These are phyloP conservation scores for Malus fusca DNA, from an alignment of 306 rosid genomes.

Conservation along the genomic window DNA sequence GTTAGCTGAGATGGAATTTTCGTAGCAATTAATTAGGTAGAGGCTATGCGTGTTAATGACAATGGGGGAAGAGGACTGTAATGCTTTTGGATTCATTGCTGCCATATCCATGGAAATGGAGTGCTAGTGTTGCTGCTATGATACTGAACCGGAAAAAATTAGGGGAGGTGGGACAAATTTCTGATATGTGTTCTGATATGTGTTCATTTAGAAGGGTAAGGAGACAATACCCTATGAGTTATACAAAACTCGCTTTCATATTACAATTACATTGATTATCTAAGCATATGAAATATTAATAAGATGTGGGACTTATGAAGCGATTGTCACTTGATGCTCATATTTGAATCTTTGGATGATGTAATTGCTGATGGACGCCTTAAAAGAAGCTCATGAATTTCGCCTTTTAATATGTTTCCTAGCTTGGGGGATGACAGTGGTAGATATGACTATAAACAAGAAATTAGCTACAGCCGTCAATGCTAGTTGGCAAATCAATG, in stretches of 20 bases:
- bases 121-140: neutral
- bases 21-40: neutral
- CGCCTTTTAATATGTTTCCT: neutral
- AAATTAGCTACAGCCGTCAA: neutral
- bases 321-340: neutral
- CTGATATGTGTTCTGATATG: neutral
- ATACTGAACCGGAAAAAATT: neutral
- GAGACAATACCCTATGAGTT: too few species aligned
- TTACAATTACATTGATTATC: neutral
- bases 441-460: neutral
- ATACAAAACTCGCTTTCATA: too few species aligned
- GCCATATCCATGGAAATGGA: neutral
- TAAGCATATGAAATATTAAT: neutral
- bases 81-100: neutral
- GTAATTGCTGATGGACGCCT: neutral
- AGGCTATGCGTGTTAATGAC: neutral
- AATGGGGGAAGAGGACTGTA: neutral
- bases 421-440: neutral
- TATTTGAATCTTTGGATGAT: slow-evolving; percentile 1
- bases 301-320: neutral
- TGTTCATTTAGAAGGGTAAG: neutral
- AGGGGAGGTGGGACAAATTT: neutral
- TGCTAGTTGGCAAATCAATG: neutral
- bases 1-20: neutral
- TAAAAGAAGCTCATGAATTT: neutral